Evolutionary conservation across 1,284 basidiomycete species (phyloP).

Genomic region (Irpex lacteus): DNA sequence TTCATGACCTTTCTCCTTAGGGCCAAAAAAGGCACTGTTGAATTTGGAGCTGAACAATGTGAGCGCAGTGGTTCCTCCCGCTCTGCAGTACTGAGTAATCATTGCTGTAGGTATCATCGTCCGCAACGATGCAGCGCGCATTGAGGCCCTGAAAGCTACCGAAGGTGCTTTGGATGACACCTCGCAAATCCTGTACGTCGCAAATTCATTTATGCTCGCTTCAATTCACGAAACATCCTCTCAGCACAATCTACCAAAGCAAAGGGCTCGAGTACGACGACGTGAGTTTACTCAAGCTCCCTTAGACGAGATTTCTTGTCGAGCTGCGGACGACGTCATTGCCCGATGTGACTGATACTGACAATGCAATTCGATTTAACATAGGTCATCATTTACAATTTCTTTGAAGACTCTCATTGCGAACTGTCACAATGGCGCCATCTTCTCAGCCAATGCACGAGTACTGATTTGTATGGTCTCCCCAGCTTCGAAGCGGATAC

Average conservation of each 20-base stretch:
- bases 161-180: conserved; percentile 44
- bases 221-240: not conserved
- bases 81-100: not conserved
- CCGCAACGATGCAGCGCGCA: conserved; percentile 46
- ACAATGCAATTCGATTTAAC: not conserved
- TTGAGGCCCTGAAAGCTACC: conserved; percentile 32
- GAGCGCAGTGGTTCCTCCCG: conserved; percentile 9
- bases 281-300: conserved; percentile 31
- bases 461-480: conserved; percentile 37
- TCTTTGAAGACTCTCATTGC: conserved; percentile 60
- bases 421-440: conserved; percentile 50
- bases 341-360: not conserved
- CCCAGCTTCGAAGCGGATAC: conserved; percentile 9
- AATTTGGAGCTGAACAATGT: conserved; percentile 67
- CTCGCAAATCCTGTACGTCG: conserved; percentile 53
- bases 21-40: conserved; percentile 32
- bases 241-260: conserved; percentile 68
- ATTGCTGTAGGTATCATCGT: conserved; percentile 55
- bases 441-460: conserved; percentile 22
- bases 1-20: not conserved
- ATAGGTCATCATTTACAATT: conserved; percentile 68
- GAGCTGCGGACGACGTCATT: not conserved
- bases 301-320: not conserved
- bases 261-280: conserved; percentile 77
- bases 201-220: not conserved